phyloP scores from a whole-genome alignment of 1,139 yeast species.

The Protomyces inundatus region DNA sequence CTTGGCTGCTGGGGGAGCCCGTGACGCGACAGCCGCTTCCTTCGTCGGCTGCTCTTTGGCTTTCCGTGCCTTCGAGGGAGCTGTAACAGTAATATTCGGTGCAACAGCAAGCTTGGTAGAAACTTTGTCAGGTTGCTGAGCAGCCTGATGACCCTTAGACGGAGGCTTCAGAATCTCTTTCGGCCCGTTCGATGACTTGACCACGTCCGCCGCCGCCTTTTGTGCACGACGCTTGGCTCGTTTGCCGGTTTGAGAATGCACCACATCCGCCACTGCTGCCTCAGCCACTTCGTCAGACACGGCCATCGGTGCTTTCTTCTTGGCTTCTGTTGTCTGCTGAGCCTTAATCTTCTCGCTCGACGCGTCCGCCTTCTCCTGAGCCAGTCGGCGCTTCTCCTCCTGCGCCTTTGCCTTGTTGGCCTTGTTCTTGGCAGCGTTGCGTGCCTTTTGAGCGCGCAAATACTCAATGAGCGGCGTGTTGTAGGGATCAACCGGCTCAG shows the following conservation, averaged over 20 bases:
- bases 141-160: neutral
- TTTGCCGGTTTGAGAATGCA: neutral
- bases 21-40: too few relatives aligned
- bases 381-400: slow-evolving; percentile 27
- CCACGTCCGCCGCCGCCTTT: neutral
- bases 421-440: slow-evolving; percentile 17
- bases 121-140: neutral
- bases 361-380: slow-evolving; percentile 9
- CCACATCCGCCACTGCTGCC: neutral
- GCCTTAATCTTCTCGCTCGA: neutral
- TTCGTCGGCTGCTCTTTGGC: neutral
- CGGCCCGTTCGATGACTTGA: neutral
- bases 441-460: slow-evolving; percentile 26
- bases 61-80: neutral
- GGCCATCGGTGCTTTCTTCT: too few relatives aligned
- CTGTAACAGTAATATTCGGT: neutral
- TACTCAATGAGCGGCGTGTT: slow-evolving; percentile 30
- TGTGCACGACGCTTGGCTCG: neutral
- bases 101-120: neutral
- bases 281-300: neutral
- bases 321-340: neutral
- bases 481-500: neutral
- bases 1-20: neutral
- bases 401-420: slow-evolving; percentile 17
- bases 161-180: neutral